A percentile compares a stretch with the other conserved stretches of the same genome.
These are phyloP conservation scores for Aspergillus nidulans DNA, from an alignment of 495 filamentous ascomycete genomes.

Conservation along the genomic window DNA sequence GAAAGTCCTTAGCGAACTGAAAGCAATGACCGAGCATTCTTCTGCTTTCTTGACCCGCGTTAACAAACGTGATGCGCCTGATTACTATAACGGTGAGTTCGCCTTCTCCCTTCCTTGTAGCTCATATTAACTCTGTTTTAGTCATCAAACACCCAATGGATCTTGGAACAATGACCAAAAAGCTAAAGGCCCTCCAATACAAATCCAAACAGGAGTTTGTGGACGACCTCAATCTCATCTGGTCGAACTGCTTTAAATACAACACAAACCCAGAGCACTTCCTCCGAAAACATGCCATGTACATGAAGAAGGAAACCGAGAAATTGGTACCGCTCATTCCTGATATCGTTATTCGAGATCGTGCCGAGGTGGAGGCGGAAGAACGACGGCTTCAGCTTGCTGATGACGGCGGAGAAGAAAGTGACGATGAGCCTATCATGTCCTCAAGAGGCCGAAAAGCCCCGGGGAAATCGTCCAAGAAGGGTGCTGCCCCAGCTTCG, in stretches of 20 bases:
- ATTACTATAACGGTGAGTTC: slow-evolving; percentile 79
- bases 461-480: slow-evolving; percentile 73
- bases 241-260: slow-evolving; percentile 93
- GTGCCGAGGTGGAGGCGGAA: slow-evolving; percentile 94
- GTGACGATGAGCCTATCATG: slow-evolving; percentile 98
- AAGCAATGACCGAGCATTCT: slow-evolving; percentile 94
- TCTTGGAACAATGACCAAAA: slow-evolving; percentile 96
- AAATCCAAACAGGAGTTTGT: slow-evolving; percentile 96
- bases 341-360: slow-evolving; percentile 80
- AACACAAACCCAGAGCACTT: slow-evolving; percentile 86
- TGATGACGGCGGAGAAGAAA: slow-evolving; percentile 78
- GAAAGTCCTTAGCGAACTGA: slow-evolving; percentile 92
- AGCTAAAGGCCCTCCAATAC: slow-evolving; percentile 80
- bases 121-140: slow-evolving; percentile 32
- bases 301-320: slow-evolving; percentile 95
- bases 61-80: slow-evolving; percentile 93
- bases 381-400: slow-evolving; percentile 75
- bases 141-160: slow-evolving; percentile 99
- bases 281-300: slow-evolving; percentile 86
- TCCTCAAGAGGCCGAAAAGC: slow-evolving; percentile 90
- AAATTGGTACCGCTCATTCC: slow-evolving; percentile 94
- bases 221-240: slow-evolving; percentile 87
- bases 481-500: slow-evolving; percentile 66
- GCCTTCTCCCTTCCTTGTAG: background rate
- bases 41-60: slow-evolving; percentile 87